phyloP scores from a whole-genome alignment of 129 eudicot genomes.

The Logfia minima region DNA sequence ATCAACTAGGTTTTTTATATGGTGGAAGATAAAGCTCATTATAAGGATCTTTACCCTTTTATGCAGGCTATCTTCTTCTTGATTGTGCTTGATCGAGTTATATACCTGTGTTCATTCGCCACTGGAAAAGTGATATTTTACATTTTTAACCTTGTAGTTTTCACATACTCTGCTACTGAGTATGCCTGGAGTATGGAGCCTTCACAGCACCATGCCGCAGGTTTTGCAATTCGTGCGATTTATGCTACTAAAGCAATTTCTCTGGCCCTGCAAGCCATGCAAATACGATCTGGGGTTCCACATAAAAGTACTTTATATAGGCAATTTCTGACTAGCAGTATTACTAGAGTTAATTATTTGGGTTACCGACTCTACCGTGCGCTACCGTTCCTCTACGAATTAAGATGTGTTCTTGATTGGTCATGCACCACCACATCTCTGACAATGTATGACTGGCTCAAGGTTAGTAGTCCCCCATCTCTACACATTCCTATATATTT shows the following conservation, averaged over 20 bases:
- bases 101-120: slow-evolving; percentile 94
- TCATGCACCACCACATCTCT: slow-evolving; percentile 95
- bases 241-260: slow-evolving; percentile 86
- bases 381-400: slow-evolving; percentile 94
- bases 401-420: slow-evolving; percentile 99
- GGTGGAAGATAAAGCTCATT: slow-evolving; percentile 17
- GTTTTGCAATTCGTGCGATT: slow-evolving; percentile 87
- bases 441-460: slow-evolving; percentile 99
- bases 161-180: slow-evolving; percentile 77
- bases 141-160: slow-evolving; percentile 76
- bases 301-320: slow-evolving; percentile 93
- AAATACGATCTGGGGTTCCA: slow-evolving; percentile 87
- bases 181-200: slow-evolving; percentile 93
- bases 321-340: slow-evolving; percentile 89
- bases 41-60: slow-evolving; percentile 5
- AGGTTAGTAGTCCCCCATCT: slow-evolving; percentile 49
- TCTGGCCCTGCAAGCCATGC: slow-evolving; percentile 86
- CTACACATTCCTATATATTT: background rate
- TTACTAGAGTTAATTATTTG: slow-evolving; percentile 71
- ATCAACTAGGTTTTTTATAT: slow-evolving; percentile 1
- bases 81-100: slow-evolving; percentile 88
- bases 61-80: slow-evolving; percentile 96
- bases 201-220: slow-evolving; percentile 62
- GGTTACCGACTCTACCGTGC: slow-evolving; percentile 96
- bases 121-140: slow-evolving; percentile 85